Conservation (phyloP, 441 rosid genomes). For the Gossypium trilobum region DNA sequence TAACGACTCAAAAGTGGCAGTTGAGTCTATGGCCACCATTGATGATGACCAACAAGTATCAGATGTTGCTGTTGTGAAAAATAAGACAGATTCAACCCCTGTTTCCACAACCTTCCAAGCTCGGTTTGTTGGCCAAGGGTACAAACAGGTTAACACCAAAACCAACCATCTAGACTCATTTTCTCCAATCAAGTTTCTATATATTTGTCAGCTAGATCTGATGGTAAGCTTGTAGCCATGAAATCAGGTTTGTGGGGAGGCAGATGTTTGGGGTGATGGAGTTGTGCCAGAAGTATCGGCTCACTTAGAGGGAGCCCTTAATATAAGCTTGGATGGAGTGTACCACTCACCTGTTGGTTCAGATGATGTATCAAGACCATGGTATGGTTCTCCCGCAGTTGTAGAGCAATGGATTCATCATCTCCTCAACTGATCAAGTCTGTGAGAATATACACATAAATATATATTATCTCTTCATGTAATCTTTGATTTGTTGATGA, state of each 20-base stretch:
- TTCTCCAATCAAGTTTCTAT: neutral
- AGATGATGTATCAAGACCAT: constrained; percentile 48
- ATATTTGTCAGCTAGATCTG: neutral
- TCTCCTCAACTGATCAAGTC: constrained; percentile 34
- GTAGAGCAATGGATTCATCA: constrained; percentile 67
- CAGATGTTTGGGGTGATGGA: constrained; percentile 95
- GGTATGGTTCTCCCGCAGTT: constrained; percentile 79
- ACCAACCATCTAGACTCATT: neutral
- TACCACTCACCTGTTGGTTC: constrained; percentile 91
- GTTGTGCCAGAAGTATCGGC: constrained; percentile 86
- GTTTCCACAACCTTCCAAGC: constrained; percentile 42
- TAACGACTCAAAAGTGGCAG: constrained; percentile 30
- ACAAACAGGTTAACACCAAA: constrained; percentile 56
- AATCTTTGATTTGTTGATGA: neutral
- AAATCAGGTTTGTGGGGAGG: constrained; percentile 65
- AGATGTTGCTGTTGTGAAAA: constrained; percentile 37
- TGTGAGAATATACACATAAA: neutral
- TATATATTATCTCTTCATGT: neutral
- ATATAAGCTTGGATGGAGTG: constrained; percentile 67
- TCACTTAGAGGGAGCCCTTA: constrained; percentile 68
- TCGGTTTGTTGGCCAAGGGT: constrained; percentile 80
- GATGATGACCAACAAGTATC: constrained; percentile 33
- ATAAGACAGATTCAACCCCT: constrained; percentile 24
- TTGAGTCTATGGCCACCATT: constrained; percentile 28
- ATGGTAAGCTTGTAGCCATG: neutral